Percentiles rank a stretch among this genome's conserved stretches.
phyloP scores from a whole-genome alignment of 148 eudicot genomes.

The Vaccinium vitisidaea region DNA sequence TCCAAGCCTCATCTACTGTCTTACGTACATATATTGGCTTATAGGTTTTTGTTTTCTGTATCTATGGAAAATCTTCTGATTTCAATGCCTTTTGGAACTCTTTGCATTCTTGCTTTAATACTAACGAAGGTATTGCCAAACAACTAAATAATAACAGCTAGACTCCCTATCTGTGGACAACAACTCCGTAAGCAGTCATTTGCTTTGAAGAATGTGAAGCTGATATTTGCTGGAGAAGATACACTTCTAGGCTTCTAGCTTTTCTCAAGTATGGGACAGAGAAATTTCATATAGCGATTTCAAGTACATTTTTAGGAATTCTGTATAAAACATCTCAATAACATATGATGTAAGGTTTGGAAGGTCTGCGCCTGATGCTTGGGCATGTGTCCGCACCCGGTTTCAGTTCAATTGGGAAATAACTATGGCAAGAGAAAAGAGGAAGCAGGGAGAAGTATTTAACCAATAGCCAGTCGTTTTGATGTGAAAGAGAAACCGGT shows the following conservation, averaged over 20 bases:
- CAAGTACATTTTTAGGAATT: background rate
- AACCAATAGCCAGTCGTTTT: conserved; percentile 77
- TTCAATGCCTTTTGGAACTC: background rate
- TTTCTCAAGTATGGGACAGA: background rate
- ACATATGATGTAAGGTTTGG: background rate
- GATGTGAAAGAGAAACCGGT: conserved; percentile 89
- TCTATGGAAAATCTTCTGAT: background rate
- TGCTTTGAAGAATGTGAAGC: no score
- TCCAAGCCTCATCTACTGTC: background rate
- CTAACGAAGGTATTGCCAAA: background rate
- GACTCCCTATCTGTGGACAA: background rate
- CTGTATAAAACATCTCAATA: background rate
- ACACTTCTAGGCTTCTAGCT: background rate
- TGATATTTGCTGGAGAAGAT: no score
- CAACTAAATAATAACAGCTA: background rate
- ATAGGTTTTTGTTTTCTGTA: background rate
- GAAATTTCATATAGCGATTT: background rate
- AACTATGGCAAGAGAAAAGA: no score
- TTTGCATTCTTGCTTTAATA: background rate
- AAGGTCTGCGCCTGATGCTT: background rate
- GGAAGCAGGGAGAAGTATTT: conserved; percentile 13
- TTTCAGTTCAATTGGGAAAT: background rate
- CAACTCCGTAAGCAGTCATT: background rate
- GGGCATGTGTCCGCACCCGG: background rate
- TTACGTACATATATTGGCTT: background rate